Conservation (phyloP, 129 eudicot genomes). For the Centrapalus pauciflorus region DNA sequence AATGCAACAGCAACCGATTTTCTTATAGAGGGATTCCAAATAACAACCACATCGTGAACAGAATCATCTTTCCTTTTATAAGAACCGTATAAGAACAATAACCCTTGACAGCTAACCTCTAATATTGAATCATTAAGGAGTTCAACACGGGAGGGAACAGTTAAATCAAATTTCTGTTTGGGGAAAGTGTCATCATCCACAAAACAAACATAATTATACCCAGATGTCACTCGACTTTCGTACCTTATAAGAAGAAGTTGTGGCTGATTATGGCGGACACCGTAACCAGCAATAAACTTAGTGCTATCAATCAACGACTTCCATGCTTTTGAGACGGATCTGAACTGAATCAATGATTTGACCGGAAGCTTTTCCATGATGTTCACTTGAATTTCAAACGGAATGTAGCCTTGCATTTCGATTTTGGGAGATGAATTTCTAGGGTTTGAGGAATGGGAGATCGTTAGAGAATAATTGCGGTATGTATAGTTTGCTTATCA, state of each 20-base stretch:
- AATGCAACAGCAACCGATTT: neutral
- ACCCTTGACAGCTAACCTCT: neutral
- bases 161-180: neutral
- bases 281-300: no score
- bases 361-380: slow-evolving; percentile 7
- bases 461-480: no score
- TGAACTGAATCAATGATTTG: neutral
- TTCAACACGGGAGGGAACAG: neutral
- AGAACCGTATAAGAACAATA: neutral
- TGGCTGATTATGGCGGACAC: no score
- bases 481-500: no score
- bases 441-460: no score
- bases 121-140: neutral
- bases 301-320: neutral
- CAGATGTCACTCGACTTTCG: neutral
- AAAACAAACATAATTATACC: neutral
- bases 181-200: slow-evolving; percentile 6
- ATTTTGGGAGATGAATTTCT: no score
- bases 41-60: no score
- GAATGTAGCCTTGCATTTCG: neutral
- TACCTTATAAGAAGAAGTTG: neutral
- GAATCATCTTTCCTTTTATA: neutral
- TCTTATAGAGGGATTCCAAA: neutral
- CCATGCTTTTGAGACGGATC: no score
- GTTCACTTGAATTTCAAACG: neutral